Evolutionary conservation across 306 rosid genomes (phyloP).

Genomic region (Pyrus betulifolia): DNA sequence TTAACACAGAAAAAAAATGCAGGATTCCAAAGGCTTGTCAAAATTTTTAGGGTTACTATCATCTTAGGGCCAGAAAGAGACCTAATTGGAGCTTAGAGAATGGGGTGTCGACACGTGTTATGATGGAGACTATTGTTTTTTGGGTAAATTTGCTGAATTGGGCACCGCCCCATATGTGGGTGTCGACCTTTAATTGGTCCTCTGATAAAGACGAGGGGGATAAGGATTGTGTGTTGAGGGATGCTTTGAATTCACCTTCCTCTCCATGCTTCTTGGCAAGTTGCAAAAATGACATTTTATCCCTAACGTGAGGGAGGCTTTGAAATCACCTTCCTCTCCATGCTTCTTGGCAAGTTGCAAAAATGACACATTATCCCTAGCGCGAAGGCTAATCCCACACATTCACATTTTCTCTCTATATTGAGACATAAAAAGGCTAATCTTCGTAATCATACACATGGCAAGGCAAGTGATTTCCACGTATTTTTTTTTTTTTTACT

Average conservation of each 20-base stretch:
- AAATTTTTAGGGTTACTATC: background rate
- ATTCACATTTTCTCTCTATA: background rate
- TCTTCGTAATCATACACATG: too few species aligned
- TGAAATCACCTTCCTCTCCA: conserved; percentile 16
- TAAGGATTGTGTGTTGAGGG: conserved; percentile 38
- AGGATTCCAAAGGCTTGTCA: background rate
- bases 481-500: too few species aligned
- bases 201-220: background rate
- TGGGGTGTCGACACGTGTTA: conserved; percentile 50
- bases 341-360: conserved; percentile 32
- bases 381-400: background rate
- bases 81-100: conserved; percentile 23
- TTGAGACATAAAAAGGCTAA: too few species aligned
- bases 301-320: conserved; percentile 14
- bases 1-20: background rate
- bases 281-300: background rate
- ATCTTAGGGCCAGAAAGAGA: background rate
- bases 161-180: conserved; percentile 8
- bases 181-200: background rate
- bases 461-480: too few species aligned
- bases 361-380: background rate
- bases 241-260: conserved; percentile 2
- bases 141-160: background rate
- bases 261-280: conserved; percentile 36
- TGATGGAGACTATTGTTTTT: background rate